phyloP scores from a whole-genome alignment of 164 flowering plant species.

The Protea cynaroides region DNA sequence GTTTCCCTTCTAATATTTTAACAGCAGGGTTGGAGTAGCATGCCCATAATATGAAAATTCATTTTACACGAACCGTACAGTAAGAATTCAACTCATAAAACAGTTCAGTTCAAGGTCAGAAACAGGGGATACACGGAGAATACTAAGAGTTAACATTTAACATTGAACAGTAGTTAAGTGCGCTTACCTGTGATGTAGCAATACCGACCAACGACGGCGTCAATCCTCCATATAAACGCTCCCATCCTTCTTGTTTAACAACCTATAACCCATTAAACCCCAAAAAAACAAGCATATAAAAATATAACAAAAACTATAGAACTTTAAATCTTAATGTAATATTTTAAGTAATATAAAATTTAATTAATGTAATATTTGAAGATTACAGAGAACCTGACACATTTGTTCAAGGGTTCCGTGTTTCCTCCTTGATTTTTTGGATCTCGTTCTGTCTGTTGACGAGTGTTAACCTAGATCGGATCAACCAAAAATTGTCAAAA shows the following conservation, averaged over 20 bases:
- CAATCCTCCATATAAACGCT: conserved; percentile 76
- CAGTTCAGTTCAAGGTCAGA: not conserved
- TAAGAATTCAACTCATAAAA: too few relatives aligned
- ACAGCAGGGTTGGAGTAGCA: too few relatives aligned
- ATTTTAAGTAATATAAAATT: too few relatives aligned
- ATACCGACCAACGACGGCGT: conserved; percentile 85
- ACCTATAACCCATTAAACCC: conserved; percentile 38
- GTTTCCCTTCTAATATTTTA: too few relatives aligned
- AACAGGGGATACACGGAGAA: not conserved
- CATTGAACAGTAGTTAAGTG: not conserved
- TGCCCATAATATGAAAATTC: too few relatives aligned
- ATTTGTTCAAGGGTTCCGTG: conserved; percentile 63
- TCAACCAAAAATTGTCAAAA: not conserved
- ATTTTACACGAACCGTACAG: too few relatives aligned
- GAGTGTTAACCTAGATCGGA: conserved; percentile 62
- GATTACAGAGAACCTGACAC: conserved; percentile 50
- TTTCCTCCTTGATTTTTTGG: conserved; percentile 47
- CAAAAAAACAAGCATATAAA: not conserved
- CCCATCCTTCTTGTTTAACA: conserved; percentile 85
- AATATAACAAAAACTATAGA: not conserved
- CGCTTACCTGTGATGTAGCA: conserved; percentile 83
- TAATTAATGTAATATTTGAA: not conserved
- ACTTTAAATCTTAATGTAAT: too few relatives aligned
- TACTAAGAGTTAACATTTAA: not conserved
- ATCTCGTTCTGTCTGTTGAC: conserved; percentile 90